Conservation (phyloP, 495 filamentous ascomycete species). For the Aspergillus carlsbadensis region DNA sequence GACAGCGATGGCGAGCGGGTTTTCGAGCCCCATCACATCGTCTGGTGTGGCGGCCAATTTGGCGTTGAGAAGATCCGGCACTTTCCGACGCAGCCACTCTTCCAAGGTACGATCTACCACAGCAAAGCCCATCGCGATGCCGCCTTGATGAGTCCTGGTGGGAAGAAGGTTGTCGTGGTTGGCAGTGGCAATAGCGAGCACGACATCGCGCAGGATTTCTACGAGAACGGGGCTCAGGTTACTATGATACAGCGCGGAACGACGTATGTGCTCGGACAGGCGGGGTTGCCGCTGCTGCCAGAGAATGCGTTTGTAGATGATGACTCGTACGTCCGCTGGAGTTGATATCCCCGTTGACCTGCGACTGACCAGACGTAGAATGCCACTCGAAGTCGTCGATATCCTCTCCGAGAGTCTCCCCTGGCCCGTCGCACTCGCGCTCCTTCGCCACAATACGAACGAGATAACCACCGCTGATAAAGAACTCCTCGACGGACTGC, state of each 20-base stretch:
- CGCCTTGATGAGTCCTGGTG: slow-evolving; percentile 33
- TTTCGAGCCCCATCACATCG: slow-evolving; percentile 42
- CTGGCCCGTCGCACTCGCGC: slow-evolving; percentile 54
- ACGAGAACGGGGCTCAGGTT: slow-evolving; percentile 69
- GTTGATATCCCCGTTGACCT: neutral
- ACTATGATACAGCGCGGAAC: slow-evolving; percentile 77
- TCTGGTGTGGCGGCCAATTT: slow-evolving; percentile 15
- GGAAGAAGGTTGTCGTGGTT: slow-evolving; percentile 71
- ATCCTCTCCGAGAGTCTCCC: slow-evolving; percentile 55
- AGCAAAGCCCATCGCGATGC: slow-evolving; percentile 41
- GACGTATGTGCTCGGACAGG: slow-evolving; percentile 66
- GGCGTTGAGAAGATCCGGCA: slow-evolving; percentile 26
- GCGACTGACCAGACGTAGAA: neutral
- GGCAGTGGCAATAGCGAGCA: slow-evolving; percentile 81
- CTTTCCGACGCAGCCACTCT: slow-evolving; percentile 42
- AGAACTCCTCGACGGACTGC: slow-evolving; percentile 56
- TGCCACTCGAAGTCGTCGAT: slow-evolving; percentile 56
- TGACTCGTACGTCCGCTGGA: neutral
- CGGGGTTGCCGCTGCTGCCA: slow-evolving; percentile 50
- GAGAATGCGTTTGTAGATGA: neutral
- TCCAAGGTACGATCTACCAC: slow-evolving; percentile 49
- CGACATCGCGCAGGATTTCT: slow-evolving; percentile 80
- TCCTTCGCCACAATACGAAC: slow-evolving; percentile 49
- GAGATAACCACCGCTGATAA: slow-evolving; percentile 50
- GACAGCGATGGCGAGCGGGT: slow-evolving; percentile 42